Conservation (phyloP, 768 basidiomycete genomes). For the Phlegmacium glaucopus region DNA sequence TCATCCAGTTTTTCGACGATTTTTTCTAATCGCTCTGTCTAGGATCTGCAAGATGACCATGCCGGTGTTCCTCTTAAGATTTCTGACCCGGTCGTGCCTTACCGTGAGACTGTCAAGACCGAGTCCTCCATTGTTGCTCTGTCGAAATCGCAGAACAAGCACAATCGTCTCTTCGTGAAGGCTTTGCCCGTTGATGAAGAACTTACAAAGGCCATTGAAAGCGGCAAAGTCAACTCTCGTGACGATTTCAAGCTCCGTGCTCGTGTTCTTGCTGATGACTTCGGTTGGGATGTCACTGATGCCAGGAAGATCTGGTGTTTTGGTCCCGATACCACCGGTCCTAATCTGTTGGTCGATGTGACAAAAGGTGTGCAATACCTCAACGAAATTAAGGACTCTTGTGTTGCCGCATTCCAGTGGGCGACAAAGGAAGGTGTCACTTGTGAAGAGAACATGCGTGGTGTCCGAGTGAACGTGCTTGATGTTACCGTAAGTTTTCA, state of each 20-base stretch:
- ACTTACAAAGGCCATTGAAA: constrained; percentile 88
- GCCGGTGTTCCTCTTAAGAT: constrained; percentile 99
- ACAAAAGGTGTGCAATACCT: constrained; percentile 99
- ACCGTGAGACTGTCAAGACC: constrained; percentile 95
- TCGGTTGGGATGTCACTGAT: constrained; percentile 98
- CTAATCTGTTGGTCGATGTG: constrained; percentile 95
- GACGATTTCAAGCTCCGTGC: constrained; percentile 98
- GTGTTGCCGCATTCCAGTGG: constrained; percentile 99
- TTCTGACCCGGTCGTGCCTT: constrained; percentile 96
- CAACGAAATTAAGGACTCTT: constrained; percentile 99
- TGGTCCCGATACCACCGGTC: constrained; percentile 96
- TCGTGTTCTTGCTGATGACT: constrained; percentile 93
- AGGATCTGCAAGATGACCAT: constrained; percentile 99
- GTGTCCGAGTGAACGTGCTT: constrained; percentile 91
- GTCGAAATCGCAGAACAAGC: constrained; percentile 99
- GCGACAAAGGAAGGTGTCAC: constrained; percentile 98
- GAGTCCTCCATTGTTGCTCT: constrained; percentile 95
- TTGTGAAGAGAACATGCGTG: constrained; percentile 98
- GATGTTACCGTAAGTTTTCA: constrained; percentile 79
- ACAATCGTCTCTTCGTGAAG: constrained; percentile 96
- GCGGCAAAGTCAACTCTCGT: constrained; percentile 79
- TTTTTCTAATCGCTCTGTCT: constrained; percentile 4
- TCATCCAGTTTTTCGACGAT: background rate
- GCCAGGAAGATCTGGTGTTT: constrained; percentile 99
- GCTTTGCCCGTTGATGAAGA: constrained; percentile 94